Conservation (phyloP, 495 filamentous ascomycete genomes). For the Trichoderma parareesei region DNA sequence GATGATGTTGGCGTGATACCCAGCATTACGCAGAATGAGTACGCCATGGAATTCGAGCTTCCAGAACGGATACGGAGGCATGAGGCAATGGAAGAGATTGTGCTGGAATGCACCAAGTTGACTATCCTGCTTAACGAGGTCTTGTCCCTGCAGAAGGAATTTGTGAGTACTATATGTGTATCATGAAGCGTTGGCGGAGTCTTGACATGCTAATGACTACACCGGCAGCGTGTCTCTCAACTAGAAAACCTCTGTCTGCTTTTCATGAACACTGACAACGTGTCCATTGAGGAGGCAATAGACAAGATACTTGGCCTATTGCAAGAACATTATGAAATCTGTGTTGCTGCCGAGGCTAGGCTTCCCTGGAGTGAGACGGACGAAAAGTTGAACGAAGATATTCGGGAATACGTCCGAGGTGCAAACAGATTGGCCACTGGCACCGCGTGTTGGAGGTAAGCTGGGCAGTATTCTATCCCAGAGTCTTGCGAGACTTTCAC, state of each 20-base stretch:
- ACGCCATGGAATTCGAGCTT: background rate
- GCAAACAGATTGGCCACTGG: background rate
- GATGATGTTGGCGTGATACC: background rate
- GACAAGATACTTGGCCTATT: background rate
- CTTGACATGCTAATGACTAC: background rate
- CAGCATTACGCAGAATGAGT: background rate
- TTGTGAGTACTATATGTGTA: background rate
- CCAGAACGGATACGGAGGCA: background rate
- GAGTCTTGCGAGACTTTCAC: background rate
- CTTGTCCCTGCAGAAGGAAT: background rate
- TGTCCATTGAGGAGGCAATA: background rate
- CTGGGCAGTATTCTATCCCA: background rate
- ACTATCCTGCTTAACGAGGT: background rate
- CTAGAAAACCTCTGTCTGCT: background rate
- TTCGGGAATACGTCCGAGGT: background rate
- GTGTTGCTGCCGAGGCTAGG: background rate
- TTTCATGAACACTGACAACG: background rate
- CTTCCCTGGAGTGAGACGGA: background rate
- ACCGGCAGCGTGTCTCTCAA: background rate
- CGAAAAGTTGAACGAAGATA: background rate
- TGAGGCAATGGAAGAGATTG: background rate
- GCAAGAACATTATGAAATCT: background rate
- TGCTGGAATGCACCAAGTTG: background rate
- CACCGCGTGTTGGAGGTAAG: background rate
- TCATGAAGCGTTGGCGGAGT: background rate